A percentile compares a stretch with the other conserved stretches of the same genome.
phyloP scores from a whole-genome alignment of 1,284 basidiomycete genomes.

The Ustilago shanxiensis region DNA sequence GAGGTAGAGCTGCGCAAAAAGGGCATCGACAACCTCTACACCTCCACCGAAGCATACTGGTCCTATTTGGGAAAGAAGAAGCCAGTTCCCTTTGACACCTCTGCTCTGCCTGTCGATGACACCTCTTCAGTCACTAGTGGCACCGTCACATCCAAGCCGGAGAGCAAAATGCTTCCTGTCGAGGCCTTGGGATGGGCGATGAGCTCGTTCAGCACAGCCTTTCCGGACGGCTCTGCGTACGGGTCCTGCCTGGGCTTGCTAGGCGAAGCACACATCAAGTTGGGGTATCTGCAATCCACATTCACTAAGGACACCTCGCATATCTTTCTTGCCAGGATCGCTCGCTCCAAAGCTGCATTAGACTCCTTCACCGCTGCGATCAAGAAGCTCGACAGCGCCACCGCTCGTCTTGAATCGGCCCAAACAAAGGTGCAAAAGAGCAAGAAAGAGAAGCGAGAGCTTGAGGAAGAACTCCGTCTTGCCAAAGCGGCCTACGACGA shows the following conservation, averaged over 20 bases:
- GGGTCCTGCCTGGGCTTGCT: slow-evolving; percentile 37
- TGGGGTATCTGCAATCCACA: slow-evolving; percentile 38
- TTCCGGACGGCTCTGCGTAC: slow-evolving; percentile 32
- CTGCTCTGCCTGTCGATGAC: slow-evolving; percentile 27
- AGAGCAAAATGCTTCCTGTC: slow-evolving; percentile 46
- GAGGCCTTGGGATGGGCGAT: slow-evolving; percentile 53
- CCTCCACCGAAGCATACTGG: slow-evolving; percentile 52
- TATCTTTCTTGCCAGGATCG: slow-evolving; percentile 52
- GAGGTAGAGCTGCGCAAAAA: slow-evolving; percentile 46
- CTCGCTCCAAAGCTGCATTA: slow-evolving; percentile 45
- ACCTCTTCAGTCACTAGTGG: slow-evolving; percentile 22
- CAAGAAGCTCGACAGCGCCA: slow-evolving; percentile 55
- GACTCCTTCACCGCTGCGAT: slow-evolving; percentile 45
- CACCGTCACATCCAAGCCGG: slow-evolving; percentile 25
- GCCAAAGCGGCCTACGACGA: slow-evolving; percentile 62
- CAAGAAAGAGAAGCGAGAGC: slow-evolving; percentile 63
- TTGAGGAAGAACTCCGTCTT: slow-evolving; percentile 60
- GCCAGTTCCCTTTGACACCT: slow-evolving; percentile 41
- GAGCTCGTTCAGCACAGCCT: slow-evolving; percentile 31
- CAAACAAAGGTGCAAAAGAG: slow-evolving; percentile 61
- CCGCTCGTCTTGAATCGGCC: slow-evolving; percentile 50
- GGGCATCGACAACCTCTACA: slow-evolving; percentile 43
- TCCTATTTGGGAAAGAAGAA: slow-evolving; percentile 52
- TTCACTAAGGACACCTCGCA: slow-evolving; percentile 51
- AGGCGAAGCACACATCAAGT: slow-evolving; percentile 45